Evolutionary conservation across 2,329 filamentous ascomycete species (phyloP).

Genomic region (Trichoderma sp.): DNA sequence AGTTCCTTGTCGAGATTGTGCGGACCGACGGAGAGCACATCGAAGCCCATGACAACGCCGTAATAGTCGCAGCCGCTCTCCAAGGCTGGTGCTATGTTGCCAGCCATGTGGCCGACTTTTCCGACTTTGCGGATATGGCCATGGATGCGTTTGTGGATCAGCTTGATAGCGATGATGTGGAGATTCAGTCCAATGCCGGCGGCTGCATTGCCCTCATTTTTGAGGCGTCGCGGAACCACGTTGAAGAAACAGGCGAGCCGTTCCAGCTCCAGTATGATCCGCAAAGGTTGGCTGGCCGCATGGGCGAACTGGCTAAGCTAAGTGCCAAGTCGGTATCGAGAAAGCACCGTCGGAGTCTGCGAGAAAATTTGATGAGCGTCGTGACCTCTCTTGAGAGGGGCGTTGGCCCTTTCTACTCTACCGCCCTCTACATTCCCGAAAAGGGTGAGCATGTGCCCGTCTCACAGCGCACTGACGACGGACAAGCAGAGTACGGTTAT

Average conservation of each 20-base stretch:
- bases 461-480: constrained; percentile 43
- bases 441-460: constrained; percentile 47
- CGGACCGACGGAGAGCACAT: constrained; percentile 76
- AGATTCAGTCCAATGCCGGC: constrained; percentile 75
- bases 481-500: constrained; percentile 53
- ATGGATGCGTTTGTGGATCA: constrained; percentile 84
- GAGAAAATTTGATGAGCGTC: constrained; percentile 52
- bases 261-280: constrained; percentile 55
- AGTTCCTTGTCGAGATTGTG: constrained; percentile 74
- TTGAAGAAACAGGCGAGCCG: constrained; percentile 51
- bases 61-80: constrained; percentile 72
- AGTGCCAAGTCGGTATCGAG: constrained; percentile 54
- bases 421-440: constrained; percentile 43
- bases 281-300: constrained; percentile 48
- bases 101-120: constrained; percentile 73
- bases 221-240: constrained; percentile 62
- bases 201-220: constrained; percentile 81
- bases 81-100: constrained; percentile 80
- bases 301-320: constrained; percentile 49
- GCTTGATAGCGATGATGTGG: constrained; percentile 70
- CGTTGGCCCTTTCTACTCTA: constrained; percentile 57
- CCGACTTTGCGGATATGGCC: constrained; percentile 68
- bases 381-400: constrained; percentile 56
- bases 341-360: constrained; percentile 49
- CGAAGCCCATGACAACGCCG: constrained; percentile 68